Base-by-base conservation (phyloP, 768 basidiomycete genomes). In the Leccinum uliginosum region DNA sequence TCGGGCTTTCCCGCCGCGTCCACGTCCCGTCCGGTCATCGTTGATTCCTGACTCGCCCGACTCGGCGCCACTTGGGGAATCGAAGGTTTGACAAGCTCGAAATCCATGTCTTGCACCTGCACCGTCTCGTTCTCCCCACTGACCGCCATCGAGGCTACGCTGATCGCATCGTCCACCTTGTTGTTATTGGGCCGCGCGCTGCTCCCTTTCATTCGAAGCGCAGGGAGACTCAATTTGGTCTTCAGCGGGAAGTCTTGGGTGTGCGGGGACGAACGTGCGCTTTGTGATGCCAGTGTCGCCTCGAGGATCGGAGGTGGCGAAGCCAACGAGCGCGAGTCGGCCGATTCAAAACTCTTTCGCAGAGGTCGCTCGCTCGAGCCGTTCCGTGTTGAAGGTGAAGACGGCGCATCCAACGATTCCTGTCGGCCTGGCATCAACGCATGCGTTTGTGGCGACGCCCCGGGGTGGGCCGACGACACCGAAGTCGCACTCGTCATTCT, bases 51-150 rank as follows among this genome's bases (percentile, higher is more conserved):
- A 63, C 83, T 85, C 11, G 72, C 69, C 30, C 81, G 74, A 6
- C 75, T 73, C 62, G 29, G 19, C 32, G 67, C 32, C 23, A 77
- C 61, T 23, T 74, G 74, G 0, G 80, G 72, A 11, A 86, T 59
- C n/a, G 72, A 76, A 0, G 89, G 90, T 23, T 81, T 76, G 32
- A 92, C 77, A 14, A 91, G 80, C 72, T 91, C 87, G 61, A 93
- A 92, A 61, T 91, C 89, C 77, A 85, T 86, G 66, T 91, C 86
- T 66, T 88, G 75, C 8, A 91, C 86, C 54, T 92, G 89, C 6
- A 91, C 78, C 2, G 81, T 83, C 61, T 87, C 82, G 40, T 75
- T 73, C 76, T 69, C 72, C 51, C 58, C 60, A 10, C 71, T 72
- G 0, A 19, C 45, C 5, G 59, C 45, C 14, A 71, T 49, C 47